Percentiles rank a stretch among this genome's conserved stretches.
phyloP scores from a whole-genome alignment of 23 red algal genomes.

The Cyanidioschyzon merolae region DNA sequence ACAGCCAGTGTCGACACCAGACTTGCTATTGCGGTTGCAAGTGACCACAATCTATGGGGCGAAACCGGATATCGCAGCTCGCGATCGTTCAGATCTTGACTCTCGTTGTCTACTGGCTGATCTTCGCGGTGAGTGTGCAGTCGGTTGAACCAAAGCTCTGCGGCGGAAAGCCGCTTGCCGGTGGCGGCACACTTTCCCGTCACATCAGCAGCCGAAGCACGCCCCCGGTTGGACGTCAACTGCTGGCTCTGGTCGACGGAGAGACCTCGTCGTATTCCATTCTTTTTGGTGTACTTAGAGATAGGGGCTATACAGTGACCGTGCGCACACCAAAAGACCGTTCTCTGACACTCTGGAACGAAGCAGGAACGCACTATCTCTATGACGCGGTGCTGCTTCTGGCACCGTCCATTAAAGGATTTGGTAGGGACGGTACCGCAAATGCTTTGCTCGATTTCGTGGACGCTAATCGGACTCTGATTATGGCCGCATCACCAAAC shows the following conservation, averaged over 20 bases:
- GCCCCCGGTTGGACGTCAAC: neutral
- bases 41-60: no score
- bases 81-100: no score
- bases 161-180: neutral
- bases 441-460: neutral
- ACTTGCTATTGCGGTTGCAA: no score
- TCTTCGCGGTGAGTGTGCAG: neutral
- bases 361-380: neutral
- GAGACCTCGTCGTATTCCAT: neutral
- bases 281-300: neutral
- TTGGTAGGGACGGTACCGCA: neutral
- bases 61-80: no score
- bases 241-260: slow-evolving; percentile 4
- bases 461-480: neutral
- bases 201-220: neutral
- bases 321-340: neutral
- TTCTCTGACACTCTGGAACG: neutral
- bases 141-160: neutral
- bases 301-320: neutral
- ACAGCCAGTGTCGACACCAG: no score
- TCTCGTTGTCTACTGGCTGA: no score
- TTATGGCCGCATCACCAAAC: neutral
- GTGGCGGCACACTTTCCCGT: neutral
- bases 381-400: neutral
- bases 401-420: neutral